Conservation (phyloP, 2,329 filamentous ascomycete species). For the Botrytis sinoallii region DNA sequence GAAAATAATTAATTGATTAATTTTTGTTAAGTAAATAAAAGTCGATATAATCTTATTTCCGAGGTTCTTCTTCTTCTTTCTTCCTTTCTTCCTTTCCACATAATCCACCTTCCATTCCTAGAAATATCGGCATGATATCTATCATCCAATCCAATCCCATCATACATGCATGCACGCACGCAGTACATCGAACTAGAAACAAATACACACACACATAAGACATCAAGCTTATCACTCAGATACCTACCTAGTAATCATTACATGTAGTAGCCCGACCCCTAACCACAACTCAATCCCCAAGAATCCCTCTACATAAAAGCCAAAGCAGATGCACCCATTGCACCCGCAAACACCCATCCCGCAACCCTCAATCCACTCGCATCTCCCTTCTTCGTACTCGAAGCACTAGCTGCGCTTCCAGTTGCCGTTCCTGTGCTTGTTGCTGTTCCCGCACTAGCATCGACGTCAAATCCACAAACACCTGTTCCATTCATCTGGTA, state of each 20-base stretch:
- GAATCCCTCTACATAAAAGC: neutral
- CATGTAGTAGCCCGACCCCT: neutral
- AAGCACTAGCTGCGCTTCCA: neutral
- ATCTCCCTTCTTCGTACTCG: slow-evolving; percentile 7
- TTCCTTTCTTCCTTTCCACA: neutral
- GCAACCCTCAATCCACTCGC: neutral
- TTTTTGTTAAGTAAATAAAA: neutral
- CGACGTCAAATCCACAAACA: neutral
- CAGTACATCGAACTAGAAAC: neutral
- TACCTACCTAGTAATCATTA: neutral
- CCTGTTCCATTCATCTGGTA: slow-evolving; percentile 8
- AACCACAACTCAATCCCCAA: neutral
- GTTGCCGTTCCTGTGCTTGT: neutral
- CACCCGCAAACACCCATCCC: neutral
- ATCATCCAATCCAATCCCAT: neutral
- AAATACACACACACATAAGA: neutral
- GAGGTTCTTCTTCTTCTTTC: neutral
- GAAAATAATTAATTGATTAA: neutral
- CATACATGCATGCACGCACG: neutral
- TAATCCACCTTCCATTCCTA: neutral
- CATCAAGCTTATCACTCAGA: neutral
- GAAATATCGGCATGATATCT: neutral
- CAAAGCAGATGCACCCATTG: neutral
- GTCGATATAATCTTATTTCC: neutral
- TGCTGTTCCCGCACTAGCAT: neutral